A percentile compares a stretch with the other conserved stretches of the same genome.
These are phyloP conservation scores for Amorphotheca resinae DNA, from an alignment of 495 filamentous ascomycete genomes.

Conservation along the genomic window DNA sequence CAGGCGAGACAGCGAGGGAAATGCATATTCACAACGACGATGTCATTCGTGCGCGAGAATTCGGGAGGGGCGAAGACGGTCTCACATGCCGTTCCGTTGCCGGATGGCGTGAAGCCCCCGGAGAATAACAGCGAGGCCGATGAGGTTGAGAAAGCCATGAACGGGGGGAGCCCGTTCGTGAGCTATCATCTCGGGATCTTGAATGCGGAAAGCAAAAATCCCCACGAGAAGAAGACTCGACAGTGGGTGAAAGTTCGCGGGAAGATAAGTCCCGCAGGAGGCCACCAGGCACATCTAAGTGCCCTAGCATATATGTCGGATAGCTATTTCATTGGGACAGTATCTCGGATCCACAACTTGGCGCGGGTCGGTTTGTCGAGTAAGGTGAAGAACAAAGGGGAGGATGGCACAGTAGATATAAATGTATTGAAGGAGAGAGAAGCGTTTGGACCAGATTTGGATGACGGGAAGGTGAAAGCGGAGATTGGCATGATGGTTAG, in stretches of 20 bases:
- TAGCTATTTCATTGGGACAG: constrained; percentile 84
- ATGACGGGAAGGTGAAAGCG: constrained; percentile 25
- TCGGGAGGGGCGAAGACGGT: constrained; percentile 50
- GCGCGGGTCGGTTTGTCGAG: constrained; percentile 42
- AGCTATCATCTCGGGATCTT: constrained; percentile 39
- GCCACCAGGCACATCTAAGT: constrained; percentile 65
- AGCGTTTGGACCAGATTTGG: constrained; percentile 22
- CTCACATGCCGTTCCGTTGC: constrained; percentile 48
- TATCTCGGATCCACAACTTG: constrained; percentile 61
- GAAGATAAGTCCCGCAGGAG: constrained; percentile 54
- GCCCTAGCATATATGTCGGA: constrained; percentile 91
- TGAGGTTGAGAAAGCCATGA: neutral
- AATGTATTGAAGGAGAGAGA: constrained; percentile 26
- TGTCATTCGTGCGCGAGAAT: constrained; percentile 69
- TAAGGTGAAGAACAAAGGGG: constrained; percentile 22
- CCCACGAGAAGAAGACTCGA: constrained; percentile 55
- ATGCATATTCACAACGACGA: constrained; percentile 87
- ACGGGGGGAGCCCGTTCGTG: constrained; percentile 40
- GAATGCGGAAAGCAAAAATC: constrained; percentile 30
- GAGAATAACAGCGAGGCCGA: constrained; percentile 11
- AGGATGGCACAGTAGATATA: constrained; percentile 19
- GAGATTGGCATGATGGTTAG: constrained; percentile 91
- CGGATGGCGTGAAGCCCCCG: constrained; percentile 31
- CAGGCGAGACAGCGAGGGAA: constrained; percentile 84
- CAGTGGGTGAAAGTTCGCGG: constrained; percentile 74